phyloP scores from a whole-genome alignment of 2,329 filamentous ascomycete genomes.

The Dactylonectria macrodidyma region DNA sequence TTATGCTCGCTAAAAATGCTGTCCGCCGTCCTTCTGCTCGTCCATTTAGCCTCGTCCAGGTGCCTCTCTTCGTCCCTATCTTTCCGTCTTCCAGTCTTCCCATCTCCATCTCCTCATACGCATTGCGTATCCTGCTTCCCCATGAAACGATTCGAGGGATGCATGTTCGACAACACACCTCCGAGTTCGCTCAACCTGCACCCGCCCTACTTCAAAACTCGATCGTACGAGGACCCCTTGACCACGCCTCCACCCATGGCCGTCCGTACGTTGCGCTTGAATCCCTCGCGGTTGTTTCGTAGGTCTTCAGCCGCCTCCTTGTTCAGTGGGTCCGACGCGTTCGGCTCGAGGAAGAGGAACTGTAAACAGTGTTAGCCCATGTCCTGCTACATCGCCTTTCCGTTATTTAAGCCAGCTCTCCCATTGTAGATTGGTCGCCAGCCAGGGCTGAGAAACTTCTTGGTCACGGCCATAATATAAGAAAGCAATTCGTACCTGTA shows the following conservation, averaged over 20 bases:
- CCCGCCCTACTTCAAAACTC: conserved; percentile 75
- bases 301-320: conserved; percentile 98
- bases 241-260: conserved; percentile 88
- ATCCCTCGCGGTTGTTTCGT: conserved; percentile 85
- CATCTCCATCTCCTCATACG: conserved; percentile 5
- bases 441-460: too few relatives aligned
- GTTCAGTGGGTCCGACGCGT: conserved; percentile 96
- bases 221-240: conserved; percentile 81
- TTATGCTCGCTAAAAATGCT: conserved; percentile 28
- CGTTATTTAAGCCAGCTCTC: background rate
- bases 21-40: conserved; percentile 17
- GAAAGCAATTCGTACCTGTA: conserved; percentile 74
- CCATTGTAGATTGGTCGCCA: background rate
- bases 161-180: conserved; percentile 14
- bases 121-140: background rate
- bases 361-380: conserved; percentile 56
- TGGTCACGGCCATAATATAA: background rate
- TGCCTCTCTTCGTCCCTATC: too few relatives aligned
- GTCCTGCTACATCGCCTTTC: conserved; percentile 8
- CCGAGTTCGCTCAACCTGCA: conserved; percentile 20
- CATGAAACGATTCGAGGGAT: background rate
- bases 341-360: conserved; percentile 98
- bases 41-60: background rate
- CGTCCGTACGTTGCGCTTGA: conserved; percentile 90
- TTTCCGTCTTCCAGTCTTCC: conserved; percentile 1